Base-by-base conservation (phyloP, 73 alveolate species). In the Paramecium biaurelia region DNA sequence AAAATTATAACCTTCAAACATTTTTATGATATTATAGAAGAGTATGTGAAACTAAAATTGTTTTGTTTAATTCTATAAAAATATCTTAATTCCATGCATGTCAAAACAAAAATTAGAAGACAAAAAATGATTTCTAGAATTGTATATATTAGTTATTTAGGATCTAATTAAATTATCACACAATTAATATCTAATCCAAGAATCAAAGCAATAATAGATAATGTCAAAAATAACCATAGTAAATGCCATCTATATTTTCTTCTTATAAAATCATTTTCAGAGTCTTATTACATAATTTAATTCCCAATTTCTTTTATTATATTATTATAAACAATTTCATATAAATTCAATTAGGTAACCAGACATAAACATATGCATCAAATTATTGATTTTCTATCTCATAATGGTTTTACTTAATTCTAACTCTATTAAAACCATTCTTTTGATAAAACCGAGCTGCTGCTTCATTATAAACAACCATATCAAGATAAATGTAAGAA, bases 341-440 rank as follows among this genome's bases (percentile, higher is more conserved):
- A 57, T 15, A 7, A 34, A 30, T 57, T 85, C 57, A 30, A 28
- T 57, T 30, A 30, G 68, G 68, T 53, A 15, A 53, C 84, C 85
- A 86, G n/a, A 86, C 34, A 30, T 86, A 86, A 0, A 86, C 88
- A 86, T 58, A 63, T 5, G 93, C 93, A 63, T 86, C 93, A 9
- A 58, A 86, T 37, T 6, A 41, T 32, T 59, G 42, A 41, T 76
- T 57, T 38, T 86, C 93, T 6, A 86, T 67, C 18, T 86, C 24
- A 63, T 86, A 86, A 14, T 86, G 93, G 38, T 86, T 42, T 35
- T n/a, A 12, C 70, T 86, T 86, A 20, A 7, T 38, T 30, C 63
- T 76, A 12, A 86, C 70, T 18, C 20, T 42, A 14, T 1, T 59
- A 30, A 86, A 86, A 8, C 93, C 93, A 38, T 86, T 57, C 41